Evolutionary conservation across 2,329 filamentous ascomycete genomes (phyloP), one percentile per base, ranked within the genome.

Genomic region (Phyllosticta citrichinensis): DNA sequence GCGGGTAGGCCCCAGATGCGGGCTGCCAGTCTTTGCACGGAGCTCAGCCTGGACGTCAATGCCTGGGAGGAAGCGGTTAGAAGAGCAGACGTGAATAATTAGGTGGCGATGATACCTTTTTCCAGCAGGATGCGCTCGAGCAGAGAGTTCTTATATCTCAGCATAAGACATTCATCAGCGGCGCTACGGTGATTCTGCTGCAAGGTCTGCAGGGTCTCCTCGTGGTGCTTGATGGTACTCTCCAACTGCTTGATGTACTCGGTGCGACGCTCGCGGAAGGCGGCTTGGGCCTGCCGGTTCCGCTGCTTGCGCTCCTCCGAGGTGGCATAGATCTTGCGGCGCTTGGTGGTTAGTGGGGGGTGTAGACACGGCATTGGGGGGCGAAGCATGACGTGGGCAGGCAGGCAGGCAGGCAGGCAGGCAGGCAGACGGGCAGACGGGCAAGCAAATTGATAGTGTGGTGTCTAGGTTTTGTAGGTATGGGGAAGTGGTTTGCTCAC

Each of bases 241-340:
- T 99, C 94, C 25, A 99, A 83, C 75, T 99, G 94, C 79, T 97
- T 97, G 79, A 99, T 99, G 75, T 99, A 99, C 79, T 99, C 94
- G 60, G 93, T 97, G 62, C 94, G 87, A 66, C 94, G 88, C 77
- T 99, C 94, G 68, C 94, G 87, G 71, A 99, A 99, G 62, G 94
- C 94, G 60, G 94, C 94, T 77, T 99, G 94, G 55, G 94, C 94
- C 79, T 97, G 94, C 68, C 94, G 83, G 73, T 99, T 99, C 66
- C 94, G 86, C 77, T 97, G 94, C 79, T 99, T 97, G 70, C 94
- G 87, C 77, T 99, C 94, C 76, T 99, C 94, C 11, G 94, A 97
- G 40, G 94, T 99, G 60, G 94, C 94, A 81, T 99, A 99, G 65
- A 97, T 97, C 93, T 97, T 74, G 68, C 70, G 69, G 62, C 67